These are phyloP conservation scores for Cladophialophora psammophila DNA, from an alignment of 2,329 filamentous ascomycete species.

Conservation along the genomic window DNA sequence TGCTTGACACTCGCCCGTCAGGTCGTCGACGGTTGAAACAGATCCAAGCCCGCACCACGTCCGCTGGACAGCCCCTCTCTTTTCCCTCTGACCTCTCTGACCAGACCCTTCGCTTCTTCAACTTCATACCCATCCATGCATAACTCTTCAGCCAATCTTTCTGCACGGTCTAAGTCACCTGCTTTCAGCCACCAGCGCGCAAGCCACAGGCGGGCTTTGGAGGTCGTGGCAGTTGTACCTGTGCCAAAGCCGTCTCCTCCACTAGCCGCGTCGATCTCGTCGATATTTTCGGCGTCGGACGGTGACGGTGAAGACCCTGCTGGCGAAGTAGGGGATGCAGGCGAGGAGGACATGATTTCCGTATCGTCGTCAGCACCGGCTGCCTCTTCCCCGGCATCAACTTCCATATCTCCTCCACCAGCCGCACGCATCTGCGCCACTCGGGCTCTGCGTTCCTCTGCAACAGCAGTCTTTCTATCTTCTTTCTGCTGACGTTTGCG, in stretches of 20 bases:
- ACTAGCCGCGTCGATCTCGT: slow-evolving; percentile 47
- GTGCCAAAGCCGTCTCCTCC: slow-evolving; percentile 64
- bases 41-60: neutral
- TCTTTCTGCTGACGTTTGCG: slow-evolving; percentile 32
- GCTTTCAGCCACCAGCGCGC: slow-evolving; percentile 79
- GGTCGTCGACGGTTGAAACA: neutral
- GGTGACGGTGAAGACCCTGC: slow-evolving; percentile 21
- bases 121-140: slow-evolving; percentile 97
- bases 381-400: slow-evolving; percentile 39
- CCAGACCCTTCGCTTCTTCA: slow-evolving; percentile 92
- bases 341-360: slow-evolving; percentile 34
- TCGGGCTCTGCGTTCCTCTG: slow-evolving; percentile 28
- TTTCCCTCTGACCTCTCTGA: slow-evolving; percentile 82
- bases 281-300: slow-evolving; percentile 45
- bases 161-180: slow-evolving; percentile 77
- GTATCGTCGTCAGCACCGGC: slow-evolving; percentile 49
- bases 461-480: slow-evolving; percentile 23
- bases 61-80: slow-evolving; percentile 59
- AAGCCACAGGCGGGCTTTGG: slow-evolving; percentile 92
- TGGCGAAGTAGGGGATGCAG: slow-evolving; percentile 1
- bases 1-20: neutral
- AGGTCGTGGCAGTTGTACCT: slow-evolving; percentile 89
- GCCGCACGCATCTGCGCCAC: slow-evolving; percentile 23
- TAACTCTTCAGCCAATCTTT: slow-evolving; percentile 84
- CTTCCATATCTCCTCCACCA: slow-evolving; percentile 16